Conservation (phyloP, 495 filamentous ascomycete species). For the Aspergillus biplanus region DNA sequence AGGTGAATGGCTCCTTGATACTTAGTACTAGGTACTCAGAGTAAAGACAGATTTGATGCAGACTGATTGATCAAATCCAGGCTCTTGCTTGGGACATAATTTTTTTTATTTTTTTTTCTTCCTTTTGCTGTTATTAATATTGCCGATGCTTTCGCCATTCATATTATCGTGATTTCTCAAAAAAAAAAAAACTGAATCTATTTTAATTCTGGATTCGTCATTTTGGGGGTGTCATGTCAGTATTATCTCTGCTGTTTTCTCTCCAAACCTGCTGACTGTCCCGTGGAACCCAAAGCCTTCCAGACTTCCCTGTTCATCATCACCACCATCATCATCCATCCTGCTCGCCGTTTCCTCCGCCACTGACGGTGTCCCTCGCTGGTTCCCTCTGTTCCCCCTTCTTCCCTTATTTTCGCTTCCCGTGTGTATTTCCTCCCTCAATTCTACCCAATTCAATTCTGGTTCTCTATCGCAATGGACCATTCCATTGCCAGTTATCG, state of each 20-base stretch:
- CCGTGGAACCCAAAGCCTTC: slow-evolving; percentile 9
- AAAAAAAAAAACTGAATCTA: background rate
- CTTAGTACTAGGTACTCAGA: too few species aligned
- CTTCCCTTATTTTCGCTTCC: slow-evolving; percentile 12
- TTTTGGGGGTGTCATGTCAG: slow-evolving; percentile 7
- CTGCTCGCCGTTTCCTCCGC: slow-evolving; percentile 20
- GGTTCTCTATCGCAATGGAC: slow-evolving; percentile 25
- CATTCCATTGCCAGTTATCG: slow-evolving; percentile 18
- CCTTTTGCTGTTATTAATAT: background rate
- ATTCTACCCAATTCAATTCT: background rate
- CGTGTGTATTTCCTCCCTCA: slow-evolving; percentile 1
- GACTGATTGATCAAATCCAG: background rate
- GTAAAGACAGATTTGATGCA: background rate
- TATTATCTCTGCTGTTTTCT: background rate
- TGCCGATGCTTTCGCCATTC: background rate
- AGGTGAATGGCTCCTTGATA: too few species aligned
- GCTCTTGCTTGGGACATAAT: too few species aligned
- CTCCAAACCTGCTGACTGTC: slow-evolving; percentile 17
- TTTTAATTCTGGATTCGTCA: slow-evolving; percentile 9
- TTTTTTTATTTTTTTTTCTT: too few species aligned
- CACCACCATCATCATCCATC: slow-evolving; percentile 15
- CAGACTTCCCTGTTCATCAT: slow-evolving; percentile 12
- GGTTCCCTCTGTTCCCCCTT: slow-evolving; percentile 22
- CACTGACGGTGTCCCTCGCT: slow-evolving; percentile 10
- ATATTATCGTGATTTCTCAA: background rate